A percentile compares a stretch with the other conserved stretches of the same genome.
These are phyloP conservation scores for Gyromitra esculenta DNA, from an alignment of 2,329 filamentous ascomycete genomes.

Conservation along the genomic window DNA sequence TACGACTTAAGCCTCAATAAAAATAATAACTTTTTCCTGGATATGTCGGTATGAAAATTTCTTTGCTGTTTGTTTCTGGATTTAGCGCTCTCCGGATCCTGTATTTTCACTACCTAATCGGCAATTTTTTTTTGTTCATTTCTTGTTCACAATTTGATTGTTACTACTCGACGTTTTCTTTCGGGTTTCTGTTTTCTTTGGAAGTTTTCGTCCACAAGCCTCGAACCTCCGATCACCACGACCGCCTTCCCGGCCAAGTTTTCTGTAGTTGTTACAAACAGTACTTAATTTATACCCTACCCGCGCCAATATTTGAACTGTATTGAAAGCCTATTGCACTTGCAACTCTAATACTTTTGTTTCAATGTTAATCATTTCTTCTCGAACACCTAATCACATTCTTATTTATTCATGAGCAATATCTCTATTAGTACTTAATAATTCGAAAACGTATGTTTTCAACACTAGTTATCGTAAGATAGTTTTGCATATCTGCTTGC, in stretches of 20 bases:
- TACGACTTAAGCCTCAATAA: slow-evolving; percentile 31
- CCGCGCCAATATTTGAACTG: slow-evolving; percentile 27
- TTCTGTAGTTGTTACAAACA: slow-evolving; percentile 36
- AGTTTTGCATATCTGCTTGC: not conserved
- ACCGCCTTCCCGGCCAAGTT: slow-evolving; percentile 24
- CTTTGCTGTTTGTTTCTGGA: slow-evolving; percentile 43
- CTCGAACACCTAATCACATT: slow-evolving; percentile 16
- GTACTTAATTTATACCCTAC: slow-evolving; percentile 46
- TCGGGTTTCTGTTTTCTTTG: slow-evolving; percentile 39
- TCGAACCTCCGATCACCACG: slow-evolving; percentile 6
- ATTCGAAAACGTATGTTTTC: slow-evolving; percentile 31
- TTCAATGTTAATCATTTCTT: slow-evolving; percentile 15
- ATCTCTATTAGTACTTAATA: slow-evolving; percentile 50
- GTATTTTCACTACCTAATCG: slow-evolving; percentile 45
- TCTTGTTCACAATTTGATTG: slow-evolving; percentile 18
- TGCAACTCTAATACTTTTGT: slow-evolving; percentile 14
- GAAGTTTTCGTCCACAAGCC: slow-evolving; percentile 17
- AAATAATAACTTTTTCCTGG: slow-evolving; percentile 18
- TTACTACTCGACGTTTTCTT: slow-evolving; percentile 34
- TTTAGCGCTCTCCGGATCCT: slow-evolving; percentile 48
- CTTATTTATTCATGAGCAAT: slow-evolving; percentile 19
- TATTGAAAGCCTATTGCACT: slow-evolving; percentile 9
- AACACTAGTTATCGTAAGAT: not conserved
- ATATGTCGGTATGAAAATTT: slow-evolving; percentile 52
- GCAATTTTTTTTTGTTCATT: slow-evolving; percentile 30